Percentiles rank a stretch among this genome's conserved stretches.
Evolutionary conservation across 139 green algal genomes (phyloP).

Genomic region (Chlamydomonas urium): DNA sequence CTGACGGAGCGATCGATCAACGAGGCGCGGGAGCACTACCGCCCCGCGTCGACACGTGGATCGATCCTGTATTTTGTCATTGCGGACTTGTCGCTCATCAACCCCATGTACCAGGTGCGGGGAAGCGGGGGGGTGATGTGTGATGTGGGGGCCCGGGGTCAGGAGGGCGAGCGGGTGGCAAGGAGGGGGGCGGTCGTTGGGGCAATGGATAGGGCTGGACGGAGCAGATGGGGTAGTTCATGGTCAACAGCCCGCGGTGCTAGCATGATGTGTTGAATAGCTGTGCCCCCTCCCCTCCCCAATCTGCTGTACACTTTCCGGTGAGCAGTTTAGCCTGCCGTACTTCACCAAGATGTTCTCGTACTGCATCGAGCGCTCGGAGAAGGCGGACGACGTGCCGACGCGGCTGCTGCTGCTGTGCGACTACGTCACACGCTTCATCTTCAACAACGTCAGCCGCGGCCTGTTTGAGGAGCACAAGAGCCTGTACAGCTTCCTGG

Average conservation of each 20-base stretch:
- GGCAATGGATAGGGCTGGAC: too few species aligned
- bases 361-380: constrained; percentile 66
- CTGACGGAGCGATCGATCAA: constrained; percentile 76
- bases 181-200: too few species aligned
- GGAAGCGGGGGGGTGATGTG: constrained; percentile 14
- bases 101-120: constrained; percentile 86
- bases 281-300: background rate
- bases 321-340: constrained; percentile 66
- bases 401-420: constrained; percentile 59
- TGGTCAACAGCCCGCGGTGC: background rate
- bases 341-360: constrained; percentile 79
- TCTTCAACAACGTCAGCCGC: constrained; percentile 75
- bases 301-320: background rate
- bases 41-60: constrained; percentile 57
- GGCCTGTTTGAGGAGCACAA: constrained; percentile 85
- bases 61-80: constrained; percentile 79
- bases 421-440: constrained; percentile 65
- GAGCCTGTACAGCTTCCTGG: constrained; percentile 69
- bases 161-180: too few species aligned
- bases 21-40: constrained; percentile 71
- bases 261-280: background rate
- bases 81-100: constrained; percentile 72
- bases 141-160: too few species aligned
- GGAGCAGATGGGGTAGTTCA: background rate
- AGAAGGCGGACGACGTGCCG: constrained; percentile 53